Evolutionary conservation across 306 rosid species (phyloP).

Genomic region (Lotus japonicus): DNA sequence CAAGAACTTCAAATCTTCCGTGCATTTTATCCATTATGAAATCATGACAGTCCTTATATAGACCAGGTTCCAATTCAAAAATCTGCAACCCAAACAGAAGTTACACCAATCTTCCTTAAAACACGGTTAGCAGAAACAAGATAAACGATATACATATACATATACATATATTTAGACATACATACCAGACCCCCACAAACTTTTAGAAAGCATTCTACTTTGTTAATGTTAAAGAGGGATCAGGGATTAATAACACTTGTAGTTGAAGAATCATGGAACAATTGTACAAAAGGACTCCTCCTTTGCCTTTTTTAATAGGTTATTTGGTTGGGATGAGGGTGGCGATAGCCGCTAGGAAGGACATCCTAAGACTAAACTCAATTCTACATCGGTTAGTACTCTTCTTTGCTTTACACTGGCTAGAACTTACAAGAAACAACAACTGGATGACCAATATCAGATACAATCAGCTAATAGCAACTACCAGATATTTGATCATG

Average conservation of each 20-base stretch:
- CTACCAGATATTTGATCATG: background rate
- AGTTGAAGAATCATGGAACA: background rate
- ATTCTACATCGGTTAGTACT: background rate
- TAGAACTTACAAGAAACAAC: background rate
- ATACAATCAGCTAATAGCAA: background rate
- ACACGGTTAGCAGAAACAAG: constrained; percentile 1
- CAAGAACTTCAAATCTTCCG: constrained; percentile 87
- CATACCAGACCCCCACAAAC: background rate
- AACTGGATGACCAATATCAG: background rate
- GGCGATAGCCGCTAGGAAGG: no score
- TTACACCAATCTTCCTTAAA: background rate
- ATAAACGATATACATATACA: background rate
- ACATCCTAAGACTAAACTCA: background rate
- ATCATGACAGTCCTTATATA: constrained; percentile 75
- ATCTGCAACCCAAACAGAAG: constrained; percentile 24
- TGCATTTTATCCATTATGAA: constrained; percentile 49
- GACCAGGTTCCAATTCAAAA: constrained; percentile 86
- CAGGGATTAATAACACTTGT: background rate
- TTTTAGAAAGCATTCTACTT: background rate
- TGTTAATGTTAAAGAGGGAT: background rate
- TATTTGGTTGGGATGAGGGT: no score
- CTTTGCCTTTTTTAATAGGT: no score
- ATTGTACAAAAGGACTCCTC: background rate
- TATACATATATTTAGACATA: background rate
- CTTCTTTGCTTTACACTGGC: background rate